Conservation (phyloP, 176 grass and related monocot species). For the Neostapfia colusana region DNA sequence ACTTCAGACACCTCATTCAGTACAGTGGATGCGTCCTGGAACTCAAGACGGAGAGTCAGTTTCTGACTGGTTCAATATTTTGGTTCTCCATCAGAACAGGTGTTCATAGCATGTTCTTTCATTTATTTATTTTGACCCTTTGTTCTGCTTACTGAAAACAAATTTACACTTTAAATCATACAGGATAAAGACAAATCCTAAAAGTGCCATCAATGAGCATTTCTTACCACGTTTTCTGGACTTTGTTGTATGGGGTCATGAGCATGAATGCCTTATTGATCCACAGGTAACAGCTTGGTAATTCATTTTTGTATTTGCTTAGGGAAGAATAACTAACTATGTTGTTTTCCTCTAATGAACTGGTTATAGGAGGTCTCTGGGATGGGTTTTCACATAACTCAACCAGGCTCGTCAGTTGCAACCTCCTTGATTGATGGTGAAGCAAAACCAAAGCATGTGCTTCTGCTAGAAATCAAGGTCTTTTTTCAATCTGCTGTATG, state of each 20-base stretch:
- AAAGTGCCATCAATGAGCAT: slow-evolving; percentile 95
- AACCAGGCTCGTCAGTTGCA: slow-evolving; percentile 87
- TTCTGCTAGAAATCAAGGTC: slow-evolving; percentile 95
- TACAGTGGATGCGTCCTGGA: slow-evolving; percentile 94
- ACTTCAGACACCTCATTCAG: slow-evolving; percentile 84
- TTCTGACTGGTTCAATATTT: slow-evolving; percentile 93
- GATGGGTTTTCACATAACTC: slow-evolving; percentile 98
- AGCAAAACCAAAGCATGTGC: slow-evolving; percentile 96
- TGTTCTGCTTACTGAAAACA: slow-evolving; percentile 3
- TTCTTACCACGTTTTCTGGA: slow-evolving; percentile 91
- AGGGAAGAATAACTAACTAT: slow-evolving; percentile 9
- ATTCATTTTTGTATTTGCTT: slow-evolving; percentile 3
- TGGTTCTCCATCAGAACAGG: slow-evolving; percentile 99
- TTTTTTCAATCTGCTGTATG: neutral
- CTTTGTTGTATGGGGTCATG: slow-evolving; percentile 92
- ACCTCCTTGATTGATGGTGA: slow-evolving; percentile 94
- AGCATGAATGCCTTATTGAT: slow-evolving; percentile 95
- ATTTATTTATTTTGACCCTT: slow-evolving; percentile 8
- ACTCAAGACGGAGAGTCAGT: slow-evolving; percentile 61
- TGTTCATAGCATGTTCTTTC: neutral
- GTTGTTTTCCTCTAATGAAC: slow-evolving; percentile 18
- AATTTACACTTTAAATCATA: slow-evolving; percentile 29
- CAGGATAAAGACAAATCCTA: slow-evolving; percentile 92
- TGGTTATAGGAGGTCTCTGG: slow-evolving; percentile 74
- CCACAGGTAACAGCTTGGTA: slow-evolving; percentile 61